Evolutionary conservation across 106 monocot species (phyloP), one percentile per base, ranked within the genome.

Genomic region (Dioscorea alata): DNA sequence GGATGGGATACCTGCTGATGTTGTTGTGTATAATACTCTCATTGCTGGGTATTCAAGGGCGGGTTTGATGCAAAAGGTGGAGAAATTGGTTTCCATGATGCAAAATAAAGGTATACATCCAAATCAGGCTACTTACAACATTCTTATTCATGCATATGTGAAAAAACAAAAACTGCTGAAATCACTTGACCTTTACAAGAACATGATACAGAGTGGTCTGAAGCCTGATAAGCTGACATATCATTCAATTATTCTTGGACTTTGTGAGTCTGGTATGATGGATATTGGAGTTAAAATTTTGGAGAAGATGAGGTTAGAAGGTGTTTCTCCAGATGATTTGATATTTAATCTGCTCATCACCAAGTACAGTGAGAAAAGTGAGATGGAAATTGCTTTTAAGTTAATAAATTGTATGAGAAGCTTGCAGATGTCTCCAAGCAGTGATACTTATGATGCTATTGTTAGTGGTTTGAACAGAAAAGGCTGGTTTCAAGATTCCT

Each of bases 241-340:
- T 51, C 83, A 88, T 73, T 79, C 69, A 25, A 35, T 95, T 58
- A 79, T 88, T 78, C 60, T 79, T 79, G 86, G 88, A 58, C 72
- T 95, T 58, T 91, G 83, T 33, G 71, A 85, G 68, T 73, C 67
- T 60, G 80, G 69, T 24, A 59, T 95, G 85, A 72, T 69, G 17
- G 83, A 86, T 61, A 63, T 88, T 79, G 94, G 74, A 9, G 67
- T 86, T 4, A 95, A 95, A 52, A 82, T 85, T 78, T 68, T 95
- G 61, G 84, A 91, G 67, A 95, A 95, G 77, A 83, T 91, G 88
- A 75, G 75, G 17, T 59, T 75, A 18, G 28, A 35, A 70, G 81
- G 88, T 70, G 23, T 86, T 59, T 7, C 71, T 28, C 94, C 94
- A 57, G 83, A 88, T 80, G 33, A 69, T 12, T 74, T 75, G 67